These are phyloP conservation scores for Hypoxylon sp. DNA, from an alignment of 2,329 filamentous ascomycete genomes.

Conservation along the genomic window DNA sequence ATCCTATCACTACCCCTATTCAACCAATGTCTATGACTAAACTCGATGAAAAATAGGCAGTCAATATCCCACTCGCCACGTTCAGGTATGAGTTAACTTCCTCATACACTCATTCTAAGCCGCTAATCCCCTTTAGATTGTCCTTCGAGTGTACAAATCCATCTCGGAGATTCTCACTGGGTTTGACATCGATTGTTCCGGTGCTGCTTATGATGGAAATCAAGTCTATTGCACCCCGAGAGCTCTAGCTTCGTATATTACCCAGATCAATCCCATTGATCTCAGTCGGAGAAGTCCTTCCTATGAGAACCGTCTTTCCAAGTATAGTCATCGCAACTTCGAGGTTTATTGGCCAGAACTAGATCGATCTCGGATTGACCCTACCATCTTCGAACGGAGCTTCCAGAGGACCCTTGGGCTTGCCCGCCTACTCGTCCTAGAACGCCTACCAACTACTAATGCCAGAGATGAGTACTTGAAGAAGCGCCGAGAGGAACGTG, in stretches of 20 bases:
- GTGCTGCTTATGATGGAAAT: conserved; percentile 82
- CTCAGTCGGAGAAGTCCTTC: conserved; percentile 84
- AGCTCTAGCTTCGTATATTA: conserved; percentile 82
- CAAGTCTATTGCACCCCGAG: conserved; percentile 85
- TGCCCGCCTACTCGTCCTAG: conserved; percentile 82
- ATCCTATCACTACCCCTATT: not conserved
- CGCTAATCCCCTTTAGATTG: conserved; percentile 69
- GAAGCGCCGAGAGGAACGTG: conserved; percentile 78
- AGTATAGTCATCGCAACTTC: conserved; percentile 87
- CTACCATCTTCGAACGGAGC: conserved; percentile 87
- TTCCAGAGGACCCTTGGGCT: conserved; percentile 82
- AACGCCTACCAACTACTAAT: conserved; percentile 77
- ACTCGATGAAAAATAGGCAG: conserved; percentile 62
- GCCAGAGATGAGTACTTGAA: conserved; percentile 79
- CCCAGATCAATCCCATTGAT: conserved; percentile 85
- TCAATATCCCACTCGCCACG: conserved; percentile 84
- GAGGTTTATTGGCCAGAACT: conserved; percentile 84
- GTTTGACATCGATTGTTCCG: conserved; percentile 89
- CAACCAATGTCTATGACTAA: conserved; percentile 7
- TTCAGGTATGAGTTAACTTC: conserved; percentile 64
- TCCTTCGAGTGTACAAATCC: conserved; percentile 86
- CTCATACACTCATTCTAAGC: conserved; percentile 25
- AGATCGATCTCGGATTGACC: conserved; percentile 81
- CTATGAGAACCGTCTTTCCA: conserved; percentile 88
- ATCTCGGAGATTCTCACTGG: conserved; percentile 87